Conservation (phyloP, 805 yeast genomes). For the Barnettozyma pratensis region DNA sequence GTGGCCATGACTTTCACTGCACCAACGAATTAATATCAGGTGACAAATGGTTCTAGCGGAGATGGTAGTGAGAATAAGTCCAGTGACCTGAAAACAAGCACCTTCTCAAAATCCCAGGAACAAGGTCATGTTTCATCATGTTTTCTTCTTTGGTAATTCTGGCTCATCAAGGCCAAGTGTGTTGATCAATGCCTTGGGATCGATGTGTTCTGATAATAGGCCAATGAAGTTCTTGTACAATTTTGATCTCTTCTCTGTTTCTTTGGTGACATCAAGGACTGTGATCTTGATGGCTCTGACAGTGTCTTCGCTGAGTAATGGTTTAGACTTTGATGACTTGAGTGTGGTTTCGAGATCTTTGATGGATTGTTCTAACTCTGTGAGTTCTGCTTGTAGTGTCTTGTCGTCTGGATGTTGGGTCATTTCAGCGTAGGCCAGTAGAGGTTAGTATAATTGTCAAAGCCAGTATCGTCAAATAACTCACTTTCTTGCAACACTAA, state of each 20-base stretch:
- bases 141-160: not conserved
- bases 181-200: slow-evolving; percentile 10
- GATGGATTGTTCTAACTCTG: slow-evolving; percentile 4
- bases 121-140: no score
- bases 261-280: slow-evolving; percentile 6
- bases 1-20: no score
- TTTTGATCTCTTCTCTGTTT: slow-evolving; percentile 14
- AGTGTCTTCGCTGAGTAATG: slow-evolving; percentile 7
- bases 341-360: slow-evolving; percentile 2
- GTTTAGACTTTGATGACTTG: not conserved
- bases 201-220: slow-evolving; percentile 17
- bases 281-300: slow-evolving; percentile 6
- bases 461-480: not conserved
- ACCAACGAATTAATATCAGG: no score
- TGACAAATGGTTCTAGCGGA: no score
- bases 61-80: no score
- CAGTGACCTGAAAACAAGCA: no score
- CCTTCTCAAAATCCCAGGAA: no score
- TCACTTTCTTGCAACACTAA: slow-evolving; percentile 5
- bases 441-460: not conserved
- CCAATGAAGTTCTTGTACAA: slow-evolving; percentile 15
- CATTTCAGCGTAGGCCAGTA: slow-evolving; percentile 5
- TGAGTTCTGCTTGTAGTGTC: slow-evolving; percentile 2
- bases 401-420: slow-evolving; percentile 15
- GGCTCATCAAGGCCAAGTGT: not conserved